phyloP scores from a whole-genome alignment of 352 stramenopile species.

The Globisporangium paddicum region DNA sequence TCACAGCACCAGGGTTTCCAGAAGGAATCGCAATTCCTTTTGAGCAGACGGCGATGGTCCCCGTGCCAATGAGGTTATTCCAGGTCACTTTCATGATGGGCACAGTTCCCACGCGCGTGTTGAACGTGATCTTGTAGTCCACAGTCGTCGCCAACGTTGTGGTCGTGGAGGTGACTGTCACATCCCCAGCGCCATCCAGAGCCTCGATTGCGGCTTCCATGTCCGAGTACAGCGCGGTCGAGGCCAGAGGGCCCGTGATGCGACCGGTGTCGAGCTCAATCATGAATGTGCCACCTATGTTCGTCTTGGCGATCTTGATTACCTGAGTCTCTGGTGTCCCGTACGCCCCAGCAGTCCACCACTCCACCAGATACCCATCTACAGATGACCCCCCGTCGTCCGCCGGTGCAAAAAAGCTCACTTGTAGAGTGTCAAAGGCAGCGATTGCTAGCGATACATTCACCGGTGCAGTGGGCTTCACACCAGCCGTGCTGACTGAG shows the following conservation, averaged over 20 bases:
- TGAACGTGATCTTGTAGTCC: constrained; percentile 60
- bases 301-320: constrained; percentile 75
- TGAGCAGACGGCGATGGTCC: constrained; percentile 45
- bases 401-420: constrained; percentile 80
- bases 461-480: constrained; percentile 49
- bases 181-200: constrained; percentile 72
- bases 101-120: constrained; percentile 31
- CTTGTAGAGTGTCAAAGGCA: constrained; percentile 49
- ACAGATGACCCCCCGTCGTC: constrained; percentile 86
- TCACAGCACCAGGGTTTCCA: constrained; percentile 31
- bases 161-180: constrained; percentile 45
- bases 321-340: constrained; percentile 63
- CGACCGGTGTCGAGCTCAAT: constrained; percentile 44
- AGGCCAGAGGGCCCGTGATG: constrained; percentile 49
- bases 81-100: constrained; percentile 29
- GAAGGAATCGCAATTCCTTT: constrained; percentile 21
- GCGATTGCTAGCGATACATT: constrained; percentile 40
- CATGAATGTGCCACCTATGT: constrained; percentile 83
- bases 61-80: constrained; percentile 28
- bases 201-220: constrained; percentile 79
- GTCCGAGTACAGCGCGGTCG: constrained; percentile 55
- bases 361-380: constrained; percentile 87
- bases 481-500: constrained; percentile 37
- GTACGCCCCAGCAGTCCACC: constrained; percentile 60
- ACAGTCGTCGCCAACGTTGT: constrained; percentile 16